Evolutionary conservation across 306 rosid species (phyloP).

Genomic region (Erythrophleum fordii): DNA sequence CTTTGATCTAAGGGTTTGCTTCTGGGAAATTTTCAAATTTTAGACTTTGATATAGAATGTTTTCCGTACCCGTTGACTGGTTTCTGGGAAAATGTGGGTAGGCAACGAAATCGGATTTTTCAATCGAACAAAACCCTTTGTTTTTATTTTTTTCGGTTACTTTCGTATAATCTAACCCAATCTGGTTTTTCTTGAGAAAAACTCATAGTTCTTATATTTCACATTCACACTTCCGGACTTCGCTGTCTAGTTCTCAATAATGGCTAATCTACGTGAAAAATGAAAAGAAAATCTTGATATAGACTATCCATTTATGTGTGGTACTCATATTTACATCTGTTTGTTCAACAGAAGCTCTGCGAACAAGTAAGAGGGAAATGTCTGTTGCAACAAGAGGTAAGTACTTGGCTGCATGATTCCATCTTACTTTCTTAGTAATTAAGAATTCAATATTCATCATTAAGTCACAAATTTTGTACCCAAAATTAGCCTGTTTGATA

Average conservation of each 20-base stretch:
- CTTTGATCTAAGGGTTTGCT: background rate
- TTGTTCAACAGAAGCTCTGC: slow-evolving; percentile 75
- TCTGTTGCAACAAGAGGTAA: slow-evolving; percentile 93
- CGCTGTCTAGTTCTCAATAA: background rate
- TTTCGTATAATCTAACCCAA: too few relatives aligned
- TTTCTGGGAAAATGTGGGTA: background rate
- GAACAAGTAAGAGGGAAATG: slow-evolving; percentile 95
- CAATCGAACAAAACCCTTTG: too few relatives aligned
- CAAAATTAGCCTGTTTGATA: background rate
- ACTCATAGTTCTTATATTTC: too few relatives aligned
- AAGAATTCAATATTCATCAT: background rate
- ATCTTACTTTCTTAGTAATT: background rate
- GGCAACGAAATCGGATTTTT: background rate
- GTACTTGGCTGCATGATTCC: background rate
- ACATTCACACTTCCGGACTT: too few relatives aligned
- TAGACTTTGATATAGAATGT: too few relatives aligned
- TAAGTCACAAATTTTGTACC: background rate
- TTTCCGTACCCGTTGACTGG: too few relatives aligned
- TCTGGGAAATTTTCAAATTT: background rate
- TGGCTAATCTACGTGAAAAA: slow-evolving; percentile 6
- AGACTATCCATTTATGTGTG: background rate
- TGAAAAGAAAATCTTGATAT: background rate
- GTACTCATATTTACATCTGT: slow-evolving; percentile 23
- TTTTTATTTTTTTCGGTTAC: too few relatives aligned
- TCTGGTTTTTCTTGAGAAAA: too few relatives aligned